Evolutionary conservation across 169 alveolate species (phyloP).

Genomic region (Cryptosporidium canis): DNA sequence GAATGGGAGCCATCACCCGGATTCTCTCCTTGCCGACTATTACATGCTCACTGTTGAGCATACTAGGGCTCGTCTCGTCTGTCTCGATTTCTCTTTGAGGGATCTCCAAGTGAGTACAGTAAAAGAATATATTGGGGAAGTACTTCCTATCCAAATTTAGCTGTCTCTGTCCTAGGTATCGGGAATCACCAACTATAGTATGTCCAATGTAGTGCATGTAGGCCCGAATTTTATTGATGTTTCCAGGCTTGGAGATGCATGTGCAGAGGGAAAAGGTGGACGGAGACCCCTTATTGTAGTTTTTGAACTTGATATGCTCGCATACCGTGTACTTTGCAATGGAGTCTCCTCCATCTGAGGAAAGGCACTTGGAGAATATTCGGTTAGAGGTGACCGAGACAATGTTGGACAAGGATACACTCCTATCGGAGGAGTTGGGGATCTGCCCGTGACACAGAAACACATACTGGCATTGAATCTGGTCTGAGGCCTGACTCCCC

Average conservation of each 20-base stretch:
- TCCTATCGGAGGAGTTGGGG: constrained; percentile 6
- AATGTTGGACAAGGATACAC: constrained; percentile 12
- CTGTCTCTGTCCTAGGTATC: constrained; percentile 19
- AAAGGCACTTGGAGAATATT: constrained; percentile 28
- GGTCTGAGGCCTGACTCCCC: not conserved
- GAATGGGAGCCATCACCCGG: not conserved
- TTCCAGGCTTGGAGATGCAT: constrained; percentile 9
- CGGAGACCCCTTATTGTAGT: constrained; percentile 35
- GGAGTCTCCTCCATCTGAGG: constrained; percentile 13
- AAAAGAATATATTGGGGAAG: constrained; percentile 33
- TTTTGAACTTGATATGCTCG: constrained; percentile 11
- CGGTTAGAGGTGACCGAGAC: constrained; percentile 13
- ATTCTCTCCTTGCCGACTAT: not conserved
- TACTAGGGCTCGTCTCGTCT: not conserved
- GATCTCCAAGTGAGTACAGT: constrained; percentile 38
- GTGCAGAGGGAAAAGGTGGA: constrained; percentile 29
- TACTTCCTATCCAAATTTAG: constrained; percentile 34
- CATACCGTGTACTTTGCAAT: constrained; percentile 40
- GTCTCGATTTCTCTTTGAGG: not conserved
- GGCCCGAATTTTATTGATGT: constrained; percentile 20
- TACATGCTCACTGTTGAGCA: not conserved
- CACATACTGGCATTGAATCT: constrained; percentile 9
- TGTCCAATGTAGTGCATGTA: constrained; percentile 50
- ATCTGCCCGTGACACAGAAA: constrained; percentile 56
- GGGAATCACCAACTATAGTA: constrained; percentile 51